Base-by-base conservation (phyloP, 1,284 basidiomycete species). In the Gomphus sp. region DNA sequence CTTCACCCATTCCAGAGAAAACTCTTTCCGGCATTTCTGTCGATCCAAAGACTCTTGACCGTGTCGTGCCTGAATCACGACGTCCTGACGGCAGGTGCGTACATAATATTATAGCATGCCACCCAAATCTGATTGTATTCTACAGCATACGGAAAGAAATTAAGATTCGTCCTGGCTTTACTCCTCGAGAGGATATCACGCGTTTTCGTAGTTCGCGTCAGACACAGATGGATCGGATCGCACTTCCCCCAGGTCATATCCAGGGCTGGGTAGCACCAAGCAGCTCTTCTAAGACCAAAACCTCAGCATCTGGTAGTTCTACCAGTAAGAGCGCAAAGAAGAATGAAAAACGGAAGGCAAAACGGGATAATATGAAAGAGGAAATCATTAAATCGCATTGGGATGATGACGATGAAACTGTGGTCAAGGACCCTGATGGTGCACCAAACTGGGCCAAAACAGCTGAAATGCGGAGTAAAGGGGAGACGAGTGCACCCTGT, bases 111-210 rank as follows among this genome's bases (percentile, higher is more conserved):
- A 55, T 48, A 44, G 11, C 41, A 10, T 33, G 12, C n/a, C 8
- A 10, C 7, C 49, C 31, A 50, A 3, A 16, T 58, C 14, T 63
- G 58, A 18, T 41, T 55, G 52, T 59, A 61, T 58, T 31, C 47
- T 49, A 28, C 69, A 97, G 94, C 51, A 72, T 92, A 25, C 87
- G 95, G 60, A 97, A 95, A 72, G 84, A 97, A 70, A 76, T 90
- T 62, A 95, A 89, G 74, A 87, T 98, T 64, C 81, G 93, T 37
- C 93, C 93, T 0, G 95, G 95, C 1, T 98, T 87, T 72, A 96
- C 93, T 1, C 95, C 95, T 0, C 91, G 93, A 70, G 95, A 98
- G 71, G 95, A 98, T 73, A 81, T 97, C 12, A 78, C 80, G 37
- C 84, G 85, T 44, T 98, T 95, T 72, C 82, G 92, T 51, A 83